Percentiles rank a stretch among this genome's conserved stretches.
Conservation (phyloP, 2,329 filamentous ascomycete species). For the Arachnomyces sp. region DNA sequence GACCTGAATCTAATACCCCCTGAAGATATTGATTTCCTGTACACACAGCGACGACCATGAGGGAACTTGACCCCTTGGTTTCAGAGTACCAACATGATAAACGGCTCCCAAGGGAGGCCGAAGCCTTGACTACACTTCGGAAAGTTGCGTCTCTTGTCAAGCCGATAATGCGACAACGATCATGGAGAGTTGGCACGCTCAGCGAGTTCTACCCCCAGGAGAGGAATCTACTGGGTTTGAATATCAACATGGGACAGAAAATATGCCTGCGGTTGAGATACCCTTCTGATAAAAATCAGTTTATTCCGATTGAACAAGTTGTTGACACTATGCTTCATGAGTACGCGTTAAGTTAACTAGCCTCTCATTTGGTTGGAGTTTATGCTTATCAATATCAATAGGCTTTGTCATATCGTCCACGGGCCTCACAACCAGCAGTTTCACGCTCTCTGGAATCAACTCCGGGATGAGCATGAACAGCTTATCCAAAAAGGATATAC, state of each 20-base stretch:
- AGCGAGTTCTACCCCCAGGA: constrained; percentile 79
- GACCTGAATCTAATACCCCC: too few species aligned
- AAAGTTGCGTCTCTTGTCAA: constrained; percentile 84
- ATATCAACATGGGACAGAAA: constrained; percentile 65
- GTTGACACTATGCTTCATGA: constrained; percentile 92
- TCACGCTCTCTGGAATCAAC: constrained; percentile 77
- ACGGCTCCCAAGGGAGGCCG: constrained; percentile 39
- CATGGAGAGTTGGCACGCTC: constrained; percentile 70
- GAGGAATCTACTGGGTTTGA: constrained; percentile 67
- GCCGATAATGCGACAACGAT: constrained; percentile 82
- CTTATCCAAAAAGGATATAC: constrained; percentile 76
- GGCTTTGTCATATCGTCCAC: constrained; percentile 73
- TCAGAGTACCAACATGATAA: constrained; percentile 47
- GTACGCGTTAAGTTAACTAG: constrained; percentile 25
- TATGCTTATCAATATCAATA: constrained; percentile 17
- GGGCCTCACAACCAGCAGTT: constrained; percentile 78
- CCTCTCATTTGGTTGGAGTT: not conserved
- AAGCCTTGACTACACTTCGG: constrained; percentile 55
- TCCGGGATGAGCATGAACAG: constrained; percentile 74
- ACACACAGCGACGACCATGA: constrained; percentile 20
- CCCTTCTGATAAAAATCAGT: constrained; percentile 63
- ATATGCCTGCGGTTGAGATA: constrained; percentile 79
- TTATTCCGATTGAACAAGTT: constrained; percentile 70
- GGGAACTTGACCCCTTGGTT: constrained; percentile 41
- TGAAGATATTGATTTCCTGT: not conserved